These are phyloP conservation scores for Singerocomus inundabilis DNA, from an alignment of 1,284 basidiomycete genomes.

Conservation along the genomic window DNA sequence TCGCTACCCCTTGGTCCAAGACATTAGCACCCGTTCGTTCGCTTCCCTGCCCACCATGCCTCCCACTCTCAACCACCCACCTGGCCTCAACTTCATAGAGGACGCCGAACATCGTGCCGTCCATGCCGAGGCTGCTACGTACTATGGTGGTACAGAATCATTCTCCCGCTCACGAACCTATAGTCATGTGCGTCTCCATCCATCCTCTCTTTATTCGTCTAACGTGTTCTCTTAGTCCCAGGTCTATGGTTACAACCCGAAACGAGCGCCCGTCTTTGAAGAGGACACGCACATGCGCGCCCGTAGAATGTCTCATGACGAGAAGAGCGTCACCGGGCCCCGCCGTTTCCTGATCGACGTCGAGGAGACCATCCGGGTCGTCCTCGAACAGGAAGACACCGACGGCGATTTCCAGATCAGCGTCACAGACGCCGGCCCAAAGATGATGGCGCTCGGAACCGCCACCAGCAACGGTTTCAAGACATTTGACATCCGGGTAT, in stretches of 20 bases:
- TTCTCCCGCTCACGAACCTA: conserved; percentile 82
- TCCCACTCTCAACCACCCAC: conserved; percentile 54
- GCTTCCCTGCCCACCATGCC: conserved; percentile 39
- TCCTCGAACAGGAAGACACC: conserved; percentile 97
- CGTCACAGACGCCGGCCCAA: conserved; percentile 95
- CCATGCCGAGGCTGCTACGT: conserved; percentile 73
- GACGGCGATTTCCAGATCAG: conserved; percentile 97
- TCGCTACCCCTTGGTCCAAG: conserved; percentile 19
- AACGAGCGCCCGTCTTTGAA: conserved; percentile 64
- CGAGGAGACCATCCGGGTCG: conserved; percentile 96
- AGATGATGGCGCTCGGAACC: conserved; percentile 93
- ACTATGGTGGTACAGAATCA: conserved; percentile 77
- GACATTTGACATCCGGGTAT: conserved; percentile 89
- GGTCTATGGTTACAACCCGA: conserved; percentile 64
- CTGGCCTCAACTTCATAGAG: conserved; percentile 65
- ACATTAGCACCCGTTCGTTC: neutral
- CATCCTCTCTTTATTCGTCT: conserved; percentile 5
- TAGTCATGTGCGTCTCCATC: conserved; percentile 57
- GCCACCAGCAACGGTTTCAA: conserved; percentile 98
- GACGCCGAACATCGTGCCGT: conserved; percentile 53
- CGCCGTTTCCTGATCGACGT: conserved; percentile 96
- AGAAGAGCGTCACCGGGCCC: conserved; percentile 68
- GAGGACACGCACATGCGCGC: conserved; percentile 71
- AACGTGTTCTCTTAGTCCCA: conserved; percentile 47
- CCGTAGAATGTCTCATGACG: conserved; percentile 83